A percentile compares a stretch with the other conserved stretches of the same genome.
Conservation (phyloP, 2,329 filamentous ascomycete genomes). For the Gyromitra esculenta region DNA sequence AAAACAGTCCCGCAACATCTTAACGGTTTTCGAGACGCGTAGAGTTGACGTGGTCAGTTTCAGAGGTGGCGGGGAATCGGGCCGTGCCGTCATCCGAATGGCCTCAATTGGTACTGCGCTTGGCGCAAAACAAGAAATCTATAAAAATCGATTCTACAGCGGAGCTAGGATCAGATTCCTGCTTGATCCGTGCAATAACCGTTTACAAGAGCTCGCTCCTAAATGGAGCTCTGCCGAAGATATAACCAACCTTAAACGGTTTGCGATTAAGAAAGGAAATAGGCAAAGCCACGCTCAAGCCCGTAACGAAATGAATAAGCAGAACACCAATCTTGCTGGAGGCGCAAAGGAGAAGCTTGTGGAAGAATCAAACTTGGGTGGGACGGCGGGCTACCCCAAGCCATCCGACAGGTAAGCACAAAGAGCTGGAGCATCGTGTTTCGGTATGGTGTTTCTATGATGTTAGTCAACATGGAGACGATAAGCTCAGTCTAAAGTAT, state of each 20-base stretch:
- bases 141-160: not conserved
- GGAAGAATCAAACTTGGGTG: too few relatives aligned
- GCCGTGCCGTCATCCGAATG: conserved; percentile 14
- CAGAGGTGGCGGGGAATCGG: not conserved
- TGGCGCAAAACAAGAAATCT: conserved; percentile 11
- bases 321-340: too few relatives aligned
- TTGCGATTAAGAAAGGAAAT: not conserved
- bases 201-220: not conserved
- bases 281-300: not conserved
- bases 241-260: not conserved
- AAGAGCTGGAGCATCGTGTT: too few relatives aligned
- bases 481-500: too few relatives aligned
- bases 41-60: not conserved
- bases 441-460: too few relatives aligned
- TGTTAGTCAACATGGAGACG: too few relatives aligned
- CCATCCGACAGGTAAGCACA: too few relatives aligned
- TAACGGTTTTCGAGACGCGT: conserved; percentile 11
- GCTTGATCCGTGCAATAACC: conserved; percentile 15
- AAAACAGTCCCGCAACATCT: conserved; percentile 18
- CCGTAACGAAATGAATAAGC: too few relatives aligned
- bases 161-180: conserved; percentile 12
- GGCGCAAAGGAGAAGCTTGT: too few relatives aligned
- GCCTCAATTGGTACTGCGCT: conserved; percentile 40
- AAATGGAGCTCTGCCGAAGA: not conserved
- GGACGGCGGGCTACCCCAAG: too few relatives aligned